Evolutionary conservation across 805 yeast genomes (phyloP), one percentile per base, ranked within the genome.

Genomic region (Wickerhamiella siamensis): DNA sequence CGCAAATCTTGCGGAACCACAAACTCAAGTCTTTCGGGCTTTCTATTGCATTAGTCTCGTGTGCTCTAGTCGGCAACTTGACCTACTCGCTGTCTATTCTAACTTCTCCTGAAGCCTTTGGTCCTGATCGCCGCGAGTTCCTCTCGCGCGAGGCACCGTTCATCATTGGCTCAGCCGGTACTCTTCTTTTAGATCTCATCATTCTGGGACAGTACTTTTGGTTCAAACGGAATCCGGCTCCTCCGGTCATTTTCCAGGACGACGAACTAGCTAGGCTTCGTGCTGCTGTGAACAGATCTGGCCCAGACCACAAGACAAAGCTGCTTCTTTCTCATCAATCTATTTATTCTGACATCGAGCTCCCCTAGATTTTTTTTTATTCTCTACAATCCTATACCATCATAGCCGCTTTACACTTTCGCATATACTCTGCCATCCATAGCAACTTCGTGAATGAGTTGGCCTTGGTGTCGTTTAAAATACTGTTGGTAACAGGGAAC

Each of bases 101-200:
- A 33, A 74, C 83, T 38, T 50, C 60, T 9, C 59, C 66, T 2
- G 49, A 51, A 24, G 82, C 61, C 66, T 66, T 49, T 12, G 75
- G 74, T 58, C 43, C 65, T 24, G 51, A 51, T n/a, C 55, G 61
- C 14, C 61, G 58, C 1, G 61, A 49, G 5, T 87, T 81, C 54
- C 59, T 84, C 21, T 49, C 63, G 48, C 76, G 74, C 37, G 94
- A 86, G 52, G 56, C 83, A 41, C 95, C 96, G 0, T 87, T 78
- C 54, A 67, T 88, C 26, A 53, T 84, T 20, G 95, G 96, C 1
- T 77, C 91, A 49, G 71, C 83, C 0, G 95, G 96, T 5, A 86
- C 96, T 0, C 70, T 86, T 16, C 49, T 75, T 2, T 84, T 87
- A 58, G 96, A 87, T 57, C 46, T 76, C 31, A 61, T 74, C 19